Evolutionary conservation across 805 yeast genomes (phyloP).

Genomic region (Pichia eremophila): DNA sequence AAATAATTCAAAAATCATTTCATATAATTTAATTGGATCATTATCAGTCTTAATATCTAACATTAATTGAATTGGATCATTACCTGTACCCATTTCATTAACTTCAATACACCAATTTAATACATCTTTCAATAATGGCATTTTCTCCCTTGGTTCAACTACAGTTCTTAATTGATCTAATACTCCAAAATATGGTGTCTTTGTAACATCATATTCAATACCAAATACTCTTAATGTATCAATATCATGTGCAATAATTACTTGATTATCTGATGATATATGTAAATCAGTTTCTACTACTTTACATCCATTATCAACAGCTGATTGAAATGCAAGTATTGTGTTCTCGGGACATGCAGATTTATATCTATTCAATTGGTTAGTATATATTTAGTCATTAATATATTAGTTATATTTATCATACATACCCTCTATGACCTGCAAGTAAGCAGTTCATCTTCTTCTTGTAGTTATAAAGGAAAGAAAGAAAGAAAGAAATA

Average conservation of each 20-base stretch:
- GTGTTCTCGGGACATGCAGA: conserved; percentile 29
- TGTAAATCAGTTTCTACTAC: conserved; percentile 32
- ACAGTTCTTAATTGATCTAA: conserved; percentile 23
- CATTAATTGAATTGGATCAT: conserved; percentile 29
- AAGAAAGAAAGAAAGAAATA: no score
- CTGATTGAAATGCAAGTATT: conserved; percentile 27
- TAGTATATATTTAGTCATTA: not conserved
- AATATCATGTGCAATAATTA: conserved; percentile 29
- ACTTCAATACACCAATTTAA: conserved; percentile 25
- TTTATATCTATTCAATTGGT: conserved; percentile 13
- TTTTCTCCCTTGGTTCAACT: conserved; percentile 24
- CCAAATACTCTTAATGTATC: conserved; percentile 26
- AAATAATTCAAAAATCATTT: conserved; percentile 19
- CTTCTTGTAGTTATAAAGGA: no score
- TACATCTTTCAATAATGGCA: conserved; percentile 25
- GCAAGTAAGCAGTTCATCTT: conserved; percentile 10
- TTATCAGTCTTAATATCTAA: conserved; percentile 27
- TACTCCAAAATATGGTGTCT: conserved; percentile 20
- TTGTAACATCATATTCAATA: conserved; percentile 18
- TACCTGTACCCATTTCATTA: conserved; percentile 30
- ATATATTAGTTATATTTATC: no score
- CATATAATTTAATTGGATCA: conserved; percentile 21
- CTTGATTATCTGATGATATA: conserved; percentile 24
- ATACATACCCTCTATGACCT: conserved; percentile 25
- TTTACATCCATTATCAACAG: conserved; percentile 25